Percentiles rank a stretch among this genome's conserved stretches.
Evolutionary conservation across 2,329 filamentous ascomycete genomes (phyloP).

Genomic region (Alternaria arborescens): DNA sequence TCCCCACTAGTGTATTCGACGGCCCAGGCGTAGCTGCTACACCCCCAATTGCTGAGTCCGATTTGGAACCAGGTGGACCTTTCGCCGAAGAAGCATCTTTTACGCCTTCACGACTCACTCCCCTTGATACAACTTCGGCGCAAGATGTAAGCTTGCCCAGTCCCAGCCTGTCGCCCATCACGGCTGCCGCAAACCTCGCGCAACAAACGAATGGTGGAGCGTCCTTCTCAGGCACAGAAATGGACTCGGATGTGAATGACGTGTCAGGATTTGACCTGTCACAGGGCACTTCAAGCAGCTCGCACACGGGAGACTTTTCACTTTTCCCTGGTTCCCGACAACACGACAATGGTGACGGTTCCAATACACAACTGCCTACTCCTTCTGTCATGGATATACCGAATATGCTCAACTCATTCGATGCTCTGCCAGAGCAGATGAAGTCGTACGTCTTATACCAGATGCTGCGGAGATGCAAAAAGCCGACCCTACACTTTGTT

Average conservation of each 20-base stretch:
- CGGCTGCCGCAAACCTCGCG: conserved; percentile 73
- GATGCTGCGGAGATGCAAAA: conserved; percentile 84
- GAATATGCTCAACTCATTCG: conserved; percentile 86
- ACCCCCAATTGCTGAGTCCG: conserved; percentile 77
- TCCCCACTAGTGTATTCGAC: conserved; percentile 40
- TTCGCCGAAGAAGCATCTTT: conserved; percentile 40
- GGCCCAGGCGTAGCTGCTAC: conserved; percentile 70
- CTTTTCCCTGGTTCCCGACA: conserved; percentile 23
- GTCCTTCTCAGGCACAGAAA: conserved; percentile 33
- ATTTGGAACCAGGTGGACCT: conserved; percentile 67
- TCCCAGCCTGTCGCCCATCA: conserved; percentile 89
- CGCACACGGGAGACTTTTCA: conserved; percentile 22
- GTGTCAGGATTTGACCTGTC: conserved; percentile 50
- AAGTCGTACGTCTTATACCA: conserved; percentile 98
- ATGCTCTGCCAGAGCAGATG: conserved; percentile 88
- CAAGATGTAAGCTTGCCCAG: conserved; percentile 94
- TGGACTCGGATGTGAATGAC: conserved; percentile 47
- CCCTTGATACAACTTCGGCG: conserved; percentile 73
- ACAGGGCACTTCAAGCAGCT: conserved; percentile 26
- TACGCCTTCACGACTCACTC: conserved; percentile 51
- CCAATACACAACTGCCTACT: conserved; percentile 48
- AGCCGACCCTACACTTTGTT: conserved; percentile 87
- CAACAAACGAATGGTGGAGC: conserved; percentile 47
- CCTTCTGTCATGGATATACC: conserved; percentile 76
- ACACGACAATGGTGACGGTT: conserved; percentile 31